Base-by-base conservation (phyloP, 352 stramenopile genomes). In the Globisporangium radiosum region DNA sequence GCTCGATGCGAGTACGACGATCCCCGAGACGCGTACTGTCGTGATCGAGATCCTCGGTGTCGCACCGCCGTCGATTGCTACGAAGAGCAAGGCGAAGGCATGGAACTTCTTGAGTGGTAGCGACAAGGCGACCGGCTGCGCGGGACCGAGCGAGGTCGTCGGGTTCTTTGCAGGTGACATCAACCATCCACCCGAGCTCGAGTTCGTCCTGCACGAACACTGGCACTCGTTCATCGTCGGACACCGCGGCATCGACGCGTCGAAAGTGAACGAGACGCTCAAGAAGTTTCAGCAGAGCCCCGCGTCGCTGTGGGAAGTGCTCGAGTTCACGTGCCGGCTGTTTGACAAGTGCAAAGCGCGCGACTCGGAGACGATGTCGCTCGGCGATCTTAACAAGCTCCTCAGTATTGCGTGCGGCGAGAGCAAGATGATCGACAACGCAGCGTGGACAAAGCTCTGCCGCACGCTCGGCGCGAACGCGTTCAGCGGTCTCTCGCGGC, bases 171-270 rank as follows among this genome's bases (percentile, higher is more conserved):
- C 54, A 0, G 72, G 66, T 1, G 59, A 68, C 53, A 49, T 36
- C 7, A 10, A 10, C 6, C 67, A 50, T 5, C 39, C 71, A 7
- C 64, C 71, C 0, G 69, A 75, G 36, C 67, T 85, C 52, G 60
- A 72, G 48, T 67, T 87, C 50, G 66, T 74, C 33, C 64, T 84
- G 0, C 69, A 85, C 38, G 72, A 87, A 7, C 70, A 85, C 40
- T 85, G 74, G 76, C 68, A 83, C 19, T 82, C 71, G 7, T 83
- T 81, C 47, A 51, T 87, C n/a, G 66, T 74, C 5, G 71, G 68
- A 0, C 70, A 80, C 55, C 62, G 81, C 17, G 73, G 63, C n/a
- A 63, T 83, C n/a, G 72, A 80, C 9, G 57, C 63, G 9, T 60
- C 55, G 1, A 80, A 82, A 25, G 59, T 87, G 5, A 65, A 68